phyloP scores from a whole-genome alignment of 495 filamentous ascomycete genomes.

The Talaromyces wortmannii region DNA sequence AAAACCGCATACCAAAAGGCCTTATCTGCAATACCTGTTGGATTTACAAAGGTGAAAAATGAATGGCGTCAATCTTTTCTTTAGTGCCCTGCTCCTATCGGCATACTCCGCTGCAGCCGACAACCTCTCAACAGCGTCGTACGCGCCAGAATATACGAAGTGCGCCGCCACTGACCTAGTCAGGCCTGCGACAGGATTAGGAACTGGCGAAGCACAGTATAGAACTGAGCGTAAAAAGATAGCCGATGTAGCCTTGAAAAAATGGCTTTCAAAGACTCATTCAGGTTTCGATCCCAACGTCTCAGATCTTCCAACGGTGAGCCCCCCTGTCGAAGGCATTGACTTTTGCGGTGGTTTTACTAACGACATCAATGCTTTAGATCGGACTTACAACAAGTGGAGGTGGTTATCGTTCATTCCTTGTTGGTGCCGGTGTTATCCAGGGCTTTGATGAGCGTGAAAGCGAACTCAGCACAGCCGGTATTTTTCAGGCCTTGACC shows the following conservation, averaged over 20 bases:
- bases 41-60: too few relatives aligned
- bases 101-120: too few relatives aligned
- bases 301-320: constrained; percentile 10
- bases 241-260: constrained; percentile 20
- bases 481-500: constrained; percentile 36
- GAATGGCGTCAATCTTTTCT: too few relatives aligned
- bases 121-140: not conserved
- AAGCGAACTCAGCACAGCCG: constrained; percentile 23
- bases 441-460: constrained; percentile 34
- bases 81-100: too few relatives aligned
- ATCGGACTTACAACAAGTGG: constrained; percentile 34
- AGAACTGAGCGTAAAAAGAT: constrained; percentile 14
- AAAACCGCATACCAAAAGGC: too few relatives aligned
- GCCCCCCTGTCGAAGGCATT: not conserved
- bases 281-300: constrained; percentile 17
- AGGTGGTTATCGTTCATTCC: constrained; percentile 36
- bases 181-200: not conserved
- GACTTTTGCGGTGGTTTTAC: too few relatives aligned
- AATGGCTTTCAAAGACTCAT: constrained; percentile 29
- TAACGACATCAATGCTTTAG: not conserved
- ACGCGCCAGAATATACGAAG: not conserved
- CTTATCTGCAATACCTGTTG: too few relatives aligned
- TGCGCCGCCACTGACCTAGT: not conserved
- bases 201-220: not conserved
- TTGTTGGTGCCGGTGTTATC: constrained; percentile 38